Evolutionary conservation across 148 eudicot species (phyloP).

Genomic region (Fagopyrum homotropicum): DNA sequence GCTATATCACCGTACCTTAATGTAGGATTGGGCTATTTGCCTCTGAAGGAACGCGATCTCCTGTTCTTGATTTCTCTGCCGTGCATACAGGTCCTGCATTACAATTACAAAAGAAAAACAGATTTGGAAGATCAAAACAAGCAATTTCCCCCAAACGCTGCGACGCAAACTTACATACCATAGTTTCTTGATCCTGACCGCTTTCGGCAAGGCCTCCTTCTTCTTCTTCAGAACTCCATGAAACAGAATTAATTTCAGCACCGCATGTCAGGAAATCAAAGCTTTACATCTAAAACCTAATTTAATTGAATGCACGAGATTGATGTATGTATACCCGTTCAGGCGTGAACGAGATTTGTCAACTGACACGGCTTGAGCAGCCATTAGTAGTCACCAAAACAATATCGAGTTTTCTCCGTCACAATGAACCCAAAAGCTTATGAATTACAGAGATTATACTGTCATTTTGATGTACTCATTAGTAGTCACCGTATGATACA

Average conservation of each 20-base stretch:
- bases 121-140: constrained; percentile 7
- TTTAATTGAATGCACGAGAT: background rate
- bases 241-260: constrained; percentile 34
- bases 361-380: background rate
- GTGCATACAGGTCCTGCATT: constrained; percentile 53
- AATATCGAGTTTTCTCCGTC: background rate
- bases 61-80: constrained; percentile 46
- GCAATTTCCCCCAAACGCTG: background rate
- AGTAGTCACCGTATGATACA: too few species aligned
- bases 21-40: constrained; percentile 63
- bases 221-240: constrained; percentile 35
- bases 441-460: background rate
- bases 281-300: background rate
- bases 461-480: background rate
- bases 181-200: constrained; percentile 42
- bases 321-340: background rate
- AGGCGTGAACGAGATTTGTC: background rate
- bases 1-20: constrained; percentile 11
- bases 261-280: background rate
- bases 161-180: constrained; percentile 28
- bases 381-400: background rate
- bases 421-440: background rate
- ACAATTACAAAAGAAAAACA: constrained; percentile 1
- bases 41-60: constrained; percentile 51
- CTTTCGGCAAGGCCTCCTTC: constrained; percentile 21